These are phyloP conservation scores for Aspergillus affinis DNA, from an alignment of 495 filamentous ascomycete species.

Conservation along the genomic window DNA sequence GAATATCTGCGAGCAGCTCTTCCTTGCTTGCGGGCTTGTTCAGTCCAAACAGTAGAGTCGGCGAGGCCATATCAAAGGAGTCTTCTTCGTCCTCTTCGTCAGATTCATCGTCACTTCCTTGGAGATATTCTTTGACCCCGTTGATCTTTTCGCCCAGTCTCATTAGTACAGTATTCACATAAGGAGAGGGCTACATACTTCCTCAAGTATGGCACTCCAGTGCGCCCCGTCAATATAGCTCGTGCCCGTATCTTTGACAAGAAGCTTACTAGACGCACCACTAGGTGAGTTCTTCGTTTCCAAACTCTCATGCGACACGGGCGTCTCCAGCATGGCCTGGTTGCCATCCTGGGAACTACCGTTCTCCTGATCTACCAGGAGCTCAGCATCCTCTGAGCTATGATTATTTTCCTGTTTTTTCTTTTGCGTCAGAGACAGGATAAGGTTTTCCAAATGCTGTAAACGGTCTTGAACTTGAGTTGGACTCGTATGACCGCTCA, in stretches of 20 bases:
- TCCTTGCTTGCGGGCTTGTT: conserved; percentile 30
- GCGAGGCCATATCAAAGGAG: conserved; percentile 24
- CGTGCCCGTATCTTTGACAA: conserved; percentile 49
- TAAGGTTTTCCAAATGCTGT: conserved; percentile 52
- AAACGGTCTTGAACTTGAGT: conserved; percentile 47
- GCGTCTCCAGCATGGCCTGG: conserved; percentile 18
- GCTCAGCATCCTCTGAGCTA: background rate
- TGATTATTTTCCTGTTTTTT: conserved; percentile 23
- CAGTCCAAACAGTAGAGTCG: conserved; percentile 43
- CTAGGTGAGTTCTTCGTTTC: conserved; percentile 45
- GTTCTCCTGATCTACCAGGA: background rate
- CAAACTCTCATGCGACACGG: conserved; percentile 46
- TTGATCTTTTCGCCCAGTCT: conserved; percentile 35
- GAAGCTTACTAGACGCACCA: conserved; percentile 18
- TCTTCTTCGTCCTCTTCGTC: conserved; percentile 29
- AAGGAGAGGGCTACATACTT: conserved; percentile 35
- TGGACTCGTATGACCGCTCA: conserved; percentile 34
- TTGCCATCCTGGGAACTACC: conserved; percentile 5
- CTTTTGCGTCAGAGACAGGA: conserved; percentile 46
- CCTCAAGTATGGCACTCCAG: conserved; percentile 52
- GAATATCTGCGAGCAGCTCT: conserved; percentile 43
- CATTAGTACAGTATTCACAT: conserved; percentile 15
- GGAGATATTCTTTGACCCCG: conserved; percentile 15
- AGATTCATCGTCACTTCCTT: conserved; percentile 26
- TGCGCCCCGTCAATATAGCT: conserved; percentile 50